phyloP scores from a whole-genome alignment of 2,329 filamentous ascomycete genomes.

The Exophiala sideris region DNA sequence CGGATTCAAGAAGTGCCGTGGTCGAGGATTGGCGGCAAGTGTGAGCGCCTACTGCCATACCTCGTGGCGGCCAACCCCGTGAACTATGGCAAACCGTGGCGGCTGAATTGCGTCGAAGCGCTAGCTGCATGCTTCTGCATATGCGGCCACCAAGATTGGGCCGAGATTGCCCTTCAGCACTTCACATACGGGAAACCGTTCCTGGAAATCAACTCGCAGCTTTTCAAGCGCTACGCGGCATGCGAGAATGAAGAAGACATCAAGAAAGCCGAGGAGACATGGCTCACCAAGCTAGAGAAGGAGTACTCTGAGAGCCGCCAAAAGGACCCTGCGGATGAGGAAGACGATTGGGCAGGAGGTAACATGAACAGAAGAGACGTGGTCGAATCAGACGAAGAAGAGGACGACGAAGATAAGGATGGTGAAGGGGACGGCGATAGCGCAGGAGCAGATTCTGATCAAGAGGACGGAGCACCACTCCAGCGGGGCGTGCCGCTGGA shows the following conservation, averaged over 20 bases:
- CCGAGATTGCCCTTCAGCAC: slow-evolving; percentile 72
- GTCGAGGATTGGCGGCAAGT: slow-evolving; percentile 85
- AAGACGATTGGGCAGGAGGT: slow-evolving; percentile 82
- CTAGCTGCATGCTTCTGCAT: slow-evolving; percentile 90
- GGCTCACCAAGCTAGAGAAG: slow-evolving; percentile 83
- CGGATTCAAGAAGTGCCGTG: slow-evolving; percentile 88
- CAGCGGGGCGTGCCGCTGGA: slow-evolving; percentile 54
- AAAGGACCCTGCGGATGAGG: slow-evolving; percentile 50
- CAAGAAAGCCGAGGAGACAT: slow-evolving; percentile 79
- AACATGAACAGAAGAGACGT: slow-evolving; percentile 67
- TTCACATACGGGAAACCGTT: slow-evolving; percentile 90
- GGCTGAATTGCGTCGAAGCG: slow-evolving; percentile 93
- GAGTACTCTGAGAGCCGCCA: slow-evolving; percentile 81
- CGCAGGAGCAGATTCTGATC: slow-evolving; percentile 44
- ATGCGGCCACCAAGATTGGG: slow-evolving; percentile 89
- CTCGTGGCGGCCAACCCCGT: slow-evolving; percentile 94
- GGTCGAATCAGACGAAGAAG: slow-evolving; percentile 25
- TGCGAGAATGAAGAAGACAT: slow-evolving; percentile 77
- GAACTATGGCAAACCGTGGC: slow-evolving; percentile 95
- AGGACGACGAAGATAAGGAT: slow-evolving; percentile 34
- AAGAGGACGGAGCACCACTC: slow-evolving; percentile 46
- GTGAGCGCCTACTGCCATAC: slow-evolving; percentile 86
- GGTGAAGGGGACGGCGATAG: slow-evolving; percentile 47
- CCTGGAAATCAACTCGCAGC: slow-evolving; percentile 79
- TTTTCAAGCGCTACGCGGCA: slow-evolving; percentile 80